Conservation (phyloP, 306 rosid species). For the Vigna unguiculata region DNA sequence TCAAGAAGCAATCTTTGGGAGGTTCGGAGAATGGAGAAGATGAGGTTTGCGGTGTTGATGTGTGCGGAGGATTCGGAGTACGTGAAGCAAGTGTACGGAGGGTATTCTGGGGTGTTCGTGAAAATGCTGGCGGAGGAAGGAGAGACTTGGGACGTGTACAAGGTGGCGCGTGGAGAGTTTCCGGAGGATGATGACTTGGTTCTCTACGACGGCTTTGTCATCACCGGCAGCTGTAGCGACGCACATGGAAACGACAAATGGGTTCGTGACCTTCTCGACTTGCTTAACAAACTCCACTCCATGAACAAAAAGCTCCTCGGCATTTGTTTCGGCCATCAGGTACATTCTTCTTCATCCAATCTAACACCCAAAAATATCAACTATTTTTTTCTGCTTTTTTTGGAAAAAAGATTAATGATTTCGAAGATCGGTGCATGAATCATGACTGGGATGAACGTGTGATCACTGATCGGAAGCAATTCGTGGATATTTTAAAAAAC, state of each 20-base stretch:
- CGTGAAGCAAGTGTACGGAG: constrained; percentile 76
- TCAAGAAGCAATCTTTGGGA: too few relatives aligned
- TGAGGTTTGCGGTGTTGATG: constrained; percentile 64
- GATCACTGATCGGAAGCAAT: not conserved
- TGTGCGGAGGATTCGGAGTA: constrained; percentile 92
- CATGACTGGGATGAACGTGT: not conserved
- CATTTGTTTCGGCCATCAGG: constrained; percentile 96
- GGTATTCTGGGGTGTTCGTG: constrained; percentile 76
- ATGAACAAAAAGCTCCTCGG: constrained; percentile 78
- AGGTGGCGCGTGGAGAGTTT: constrained; percentile 71
- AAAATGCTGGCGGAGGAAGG: constrained; percentile 86
- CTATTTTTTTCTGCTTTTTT: too few relatives aligned
- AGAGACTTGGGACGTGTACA: constrained; percentile 75
- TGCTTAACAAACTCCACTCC: constrained; percentile 61
- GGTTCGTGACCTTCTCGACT: constrained; percentile 62
- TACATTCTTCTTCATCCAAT: constrained; percentile 7
- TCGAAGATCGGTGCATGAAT: not conserved
- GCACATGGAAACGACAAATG: constrained; percentile 81
- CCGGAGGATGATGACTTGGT: constrained; percentile 64
- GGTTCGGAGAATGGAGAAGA: constrained; percentile 32
- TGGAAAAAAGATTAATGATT: too few relatives aligned
- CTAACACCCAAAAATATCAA: too few relatives aligned
- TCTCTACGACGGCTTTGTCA: constrained; percentile 72
- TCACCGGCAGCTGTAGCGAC: constrained; percentile 88
- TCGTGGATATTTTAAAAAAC: not conserved